phyloP scores from a whole-genome alignment of 2,329 filamentous ascomycete genomes.

The Fusarium brevicatenulatum region DNA sequence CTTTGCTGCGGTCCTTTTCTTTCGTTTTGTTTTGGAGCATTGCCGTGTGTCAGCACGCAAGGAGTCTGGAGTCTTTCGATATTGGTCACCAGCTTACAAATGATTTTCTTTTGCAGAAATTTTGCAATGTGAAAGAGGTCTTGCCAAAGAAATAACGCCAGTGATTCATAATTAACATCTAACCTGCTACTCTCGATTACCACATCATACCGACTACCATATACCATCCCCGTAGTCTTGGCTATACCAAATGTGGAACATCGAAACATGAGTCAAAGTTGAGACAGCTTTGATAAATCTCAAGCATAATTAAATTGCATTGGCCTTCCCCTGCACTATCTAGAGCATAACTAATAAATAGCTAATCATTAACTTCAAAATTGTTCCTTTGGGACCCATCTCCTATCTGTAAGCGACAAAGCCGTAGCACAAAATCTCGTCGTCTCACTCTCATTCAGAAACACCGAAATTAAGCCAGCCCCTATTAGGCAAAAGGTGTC shows the following conservation, averaged over 20 bases:
- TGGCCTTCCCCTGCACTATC: neutral
- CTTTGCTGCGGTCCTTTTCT: neutral
- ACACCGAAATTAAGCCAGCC: conserved; percentile 18
- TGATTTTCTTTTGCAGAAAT: neutral
- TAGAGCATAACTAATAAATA: too few species aligned
- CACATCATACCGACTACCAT: neutral
- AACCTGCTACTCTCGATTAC: neutral
- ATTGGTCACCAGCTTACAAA: neutral
- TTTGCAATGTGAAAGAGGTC: neutral
- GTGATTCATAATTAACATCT: neutral
- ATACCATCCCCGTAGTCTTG: too few species aligned
- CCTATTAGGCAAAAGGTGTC: neutral
- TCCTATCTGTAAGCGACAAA: neutral
- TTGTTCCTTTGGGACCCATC: neutral
- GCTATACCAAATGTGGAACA: neutral
- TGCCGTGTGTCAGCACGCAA: conserved; percentile 23
- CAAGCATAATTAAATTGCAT: neutral
- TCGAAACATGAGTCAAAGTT: neutral
- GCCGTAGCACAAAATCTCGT: conserved; percentile 18
- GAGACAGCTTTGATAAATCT: neutral
- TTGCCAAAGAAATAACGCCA: neutral
- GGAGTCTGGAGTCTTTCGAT: conserved; percentile 26
- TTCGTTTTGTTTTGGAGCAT: neutral
- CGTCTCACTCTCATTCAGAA: conserved; percentile 15
- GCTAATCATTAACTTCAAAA: neutral